A percentile compares a stretch with the other conserved stretches of the same genome.
phyloP scores from a whole-genome alignment of 768 basidiomycete genomes.

The Termitomyces sp. region DNA sequence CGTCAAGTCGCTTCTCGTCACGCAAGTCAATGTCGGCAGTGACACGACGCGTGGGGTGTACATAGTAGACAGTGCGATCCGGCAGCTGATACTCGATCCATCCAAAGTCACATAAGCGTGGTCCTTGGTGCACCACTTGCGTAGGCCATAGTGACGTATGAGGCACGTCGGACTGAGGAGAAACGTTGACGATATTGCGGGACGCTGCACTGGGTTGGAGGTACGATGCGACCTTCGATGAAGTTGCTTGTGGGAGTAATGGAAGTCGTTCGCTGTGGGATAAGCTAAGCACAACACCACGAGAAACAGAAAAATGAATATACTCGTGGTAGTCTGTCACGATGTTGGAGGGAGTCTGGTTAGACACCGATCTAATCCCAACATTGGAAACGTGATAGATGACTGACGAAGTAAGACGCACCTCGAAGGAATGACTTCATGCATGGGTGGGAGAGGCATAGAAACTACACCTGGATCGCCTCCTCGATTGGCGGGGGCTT shows the following conservation, averaged over 20 bases:
- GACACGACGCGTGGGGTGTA: slow-evolving; percentile 56
- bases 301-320: slow-evolving; percentile 9
- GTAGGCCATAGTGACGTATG: slow-evolving; percentile 17
- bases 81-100: slow-evolving; percentile 80
- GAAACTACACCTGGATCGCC: slow-evolving; percentile 26
- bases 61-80: slow-evolving; percentile 67
- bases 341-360: slow-evolving; percentile 16
- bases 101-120: slow-evolving; percentile 52
- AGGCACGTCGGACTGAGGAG: slow-evolving; percentile 20
- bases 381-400: not conserved
- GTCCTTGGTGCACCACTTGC: slow-evolving; percentile 22
- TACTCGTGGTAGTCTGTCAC: slow-evolving; percentile 24
- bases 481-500: slow-evolving; percentile 20
- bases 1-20: slow-evolving; percentile 44
- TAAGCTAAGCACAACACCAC: not conserved
- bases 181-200: slow-evolving; percentile 20
- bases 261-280: slow-evolving; percentile 50
- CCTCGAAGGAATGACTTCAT: slow-evolving; percentile 35
- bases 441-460: slow-evolving; percentile 42
- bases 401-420: slow-evolving; percentile 12
- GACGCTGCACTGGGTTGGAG: slow-evolving; percentile 21
- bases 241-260: slow-evolving; percentile 38
- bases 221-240: slow-evolving; percentile 26
- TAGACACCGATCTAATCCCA: slow-evolving; percentile 20
- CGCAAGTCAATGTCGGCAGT: slow-evolving; percentile 75